Base-by-base conservation (phyloP, 345 rosid species). In the Hirschfeldia incana region DNA sequence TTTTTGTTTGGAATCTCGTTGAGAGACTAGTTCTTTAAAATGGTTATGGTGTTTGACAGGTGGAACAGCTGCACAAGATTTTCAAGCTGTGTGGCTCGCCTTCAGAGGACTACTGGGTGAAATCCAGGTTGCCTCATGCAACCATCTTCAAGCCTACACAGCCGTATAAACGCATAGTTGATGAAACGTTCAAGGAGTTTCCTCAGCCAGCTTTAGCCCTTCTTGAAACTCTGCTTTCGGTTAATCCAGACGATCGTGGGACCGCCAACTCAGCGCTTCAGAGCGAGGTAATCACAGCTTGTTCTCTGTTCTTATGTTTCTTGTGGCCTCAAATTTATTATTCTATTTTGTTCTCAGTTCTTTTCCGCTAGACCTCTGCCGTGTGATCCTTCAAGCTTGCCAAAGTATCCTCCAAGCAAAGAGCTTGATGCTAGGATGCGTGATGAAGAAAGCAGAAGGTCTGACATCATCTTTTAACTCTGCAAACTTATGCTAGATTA, bases 71-170 rank as follows among this genome's bases (percentile, higher is more conserved):
- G 78, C 99, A 95, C 88, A 95, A 95, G 84, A 95, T 95, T 67
- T 95, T 93, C 84, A 95, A 95, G 86, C 92, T 95, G 17, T 95
- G 99, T 84, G 99, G 99, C 70, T 95, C 99, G 1, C 99, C 99
- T 53, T 84, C 97, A 0, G 99, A 93, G 77, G 97, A 92, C 30
- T 95, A 93, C 67, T 95, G 99, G 99, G 87, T 85, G 70, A 95
- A 93, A 77, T 90, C 99, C 1, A 95, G 88, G 87, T 78, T 95
- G 89, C 99, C 99, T 61, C 99, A 91, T 84, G 99, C 98, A 37
- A 95, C 98, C 21, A 93, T 95, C 59, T 95, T 95, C 83, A 95
- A 95, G 84, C 99, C 99, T 65, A 96, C 92, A 49, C 98, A 89
- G 78, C 99, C 99, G 44, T 95, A 95, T 78, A 87, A 88, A 82